These are phyloP conservation scores for Neophaeococcomyces aloes DNA, from an alignment of 2,329 filamentous ascomycete genomes.

Conservation along the genomic window DNA sequence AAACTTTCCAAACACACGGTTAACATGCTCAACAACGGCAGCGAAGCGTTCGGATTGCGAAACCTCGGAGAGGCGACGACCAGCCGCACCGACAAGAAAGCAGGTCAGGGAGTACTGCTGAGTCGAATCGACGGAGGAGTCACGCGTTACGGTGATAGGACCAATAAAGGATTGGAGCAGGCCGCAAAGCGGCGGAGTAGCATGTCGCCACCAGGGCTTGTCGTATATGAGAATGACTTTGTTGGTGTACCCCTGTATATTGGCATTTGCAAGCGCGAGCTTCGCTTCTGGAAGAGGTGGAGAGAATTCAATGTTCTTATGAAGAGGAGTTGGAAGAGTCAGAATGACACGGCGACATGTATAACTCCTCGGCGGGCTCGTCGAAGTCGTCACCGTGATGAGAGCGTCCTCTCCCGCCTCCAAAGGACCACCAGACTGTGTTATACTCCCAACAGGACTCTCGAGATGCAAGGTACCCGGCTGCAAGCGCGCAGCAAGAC, in stretches of 20 bases:
- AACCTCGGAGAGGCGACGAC: slow-evolving; percentile 17
- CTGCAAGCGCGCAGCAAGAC: slow-evolving; percentile 29
- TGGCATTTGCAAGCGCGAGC: slow-evolving; percentile 27
- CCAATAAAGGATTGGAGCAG: slow-evolving; percentile 30
- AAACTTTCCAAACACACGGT: slow-evolving; percentile 6
- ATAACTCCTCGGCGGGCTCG: slow-evolving; percentile 20
- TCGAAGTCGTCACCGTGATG: slow-evolving; percentile 11
- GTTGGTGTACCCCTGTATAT: slow-evolving; percentile 39
- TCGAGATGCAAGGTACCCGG: slow-evolving; percentile 22
- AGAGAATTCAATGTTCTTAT: slow-evolving; percentile 37
- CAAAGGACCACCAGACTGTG: slow-evolving; percentile 22
- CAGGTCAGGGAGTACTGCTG: slow-evolving; percentile 29
- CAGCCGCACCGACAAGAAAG: slow-evolving; percentile 31
- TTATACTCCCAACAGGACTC: slow-evolving; percentile 25
- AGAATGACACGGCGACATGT: slow-evolving; percentile 38
- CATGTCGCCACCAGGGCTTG: slow-evolving; percentile 37
- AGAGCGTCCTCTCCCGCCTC: slow-evolving; percentile 20
- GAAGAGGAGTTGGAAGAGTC: slow-evolving; percentile 39
- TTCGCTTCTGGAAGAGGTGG: slow-evolving; percentile 38
- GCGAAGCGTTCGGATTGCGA: slow-evolving; percentile 23
- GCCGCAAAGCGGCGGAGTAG: slow-evolving; percentile 26
- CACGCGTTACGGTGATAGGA: slow-evolving; percentile 31
- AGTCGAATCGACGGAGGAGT: slow-evolving; percentile 27
- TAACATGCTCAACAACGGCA: slow-evolving; percentile 11
- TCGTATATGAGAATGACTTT: slow-evolving; percentile 41